Evolutionary conservation across 345 rosid species (phyloP), one percentile per base, ranked within the genome.

Genomic region (Murraya koenigii): DNA sequence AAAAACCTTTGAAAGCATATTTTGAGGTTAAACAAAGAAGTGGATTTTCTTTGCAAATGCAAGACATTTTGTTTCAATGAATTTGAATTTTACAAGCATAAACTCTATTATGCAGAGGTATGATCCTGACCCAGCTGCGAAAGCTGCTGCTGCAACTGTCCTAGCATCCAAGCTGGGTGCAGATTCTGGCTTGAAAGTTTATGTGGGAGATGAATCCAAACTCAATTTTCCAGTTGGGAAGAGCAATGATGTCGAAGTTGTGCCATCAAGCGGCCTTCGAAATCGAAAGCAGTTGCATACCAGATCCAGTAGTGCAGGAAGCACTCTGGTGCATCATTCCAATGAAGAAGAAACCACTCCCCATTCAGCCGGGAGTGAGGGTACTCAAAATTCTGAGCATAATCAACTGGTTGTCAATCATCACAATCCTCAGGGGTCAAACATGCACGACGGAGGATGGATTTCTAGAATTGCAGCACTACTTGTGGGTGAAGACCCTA

Each of bases 61-160:
- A 2, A 62, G 35, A 20, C 8, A 7, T 25, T 33, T 33, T 35
- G n/a, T 58, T 66, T 39, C n/a, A 52, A 47, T 23, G 64, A 52
- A n/a, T 69, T 61, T 33, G 39, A 9, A 75, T 66, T 38, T 20
- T 64, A 54, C 66, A 58, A 35, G 74, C 8, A 49, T 70, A 44
- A 61, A 35, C 49, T 77, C 39, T 79, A 69, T 61, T 70, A 71
- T 85, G 86, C 91, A 95, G 99, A 90, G 92, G 82, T 95, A 95
- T 76, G 98, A 93, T 82, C 90, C 97, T 17, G 99, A 95, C 80
- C 99, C 99, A 58, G 98, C 98, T 32, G 99, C 97, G 23, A 94
- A 96, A 82, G 98, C 98, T 77, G 98, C 99, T 13, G 99, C 99
- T 75, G 99, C 99, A 69, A 85, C 90, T 80, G 94, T 95, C 75